Evolutionary conservation across 768 basidiomycete genomes (phyloP).

Genomic region (Termitomyces sp.): DNA sequence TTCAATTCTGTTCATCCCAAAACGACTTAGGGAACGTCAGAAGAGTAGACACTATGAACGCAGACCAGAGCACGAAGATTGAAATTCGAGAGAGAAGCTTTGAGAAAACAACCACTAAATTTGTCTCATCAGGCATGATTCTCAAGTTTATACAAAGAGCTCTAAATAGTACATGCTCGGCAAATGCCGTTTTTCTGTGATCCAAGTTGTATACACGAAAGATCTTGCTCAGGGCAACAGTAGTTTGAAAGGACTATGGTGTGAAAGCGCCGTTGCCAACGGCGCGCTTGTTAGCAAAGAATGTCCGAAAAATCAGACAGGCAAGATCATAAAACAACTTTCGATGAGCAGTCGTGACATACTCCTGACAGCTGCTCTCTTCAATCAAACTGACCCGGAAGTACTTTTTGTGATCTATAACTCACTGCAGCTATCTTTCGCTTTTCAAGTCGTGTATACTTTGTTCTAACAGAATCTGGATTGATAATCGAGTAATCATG

Average conservation of each 20-base stretch:
- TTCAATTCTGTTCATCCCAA: slow-evolving; percentile 36
- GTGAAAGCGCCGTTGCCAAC: no score
- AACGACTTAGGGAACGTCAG: slow-evolving; percentile 11
- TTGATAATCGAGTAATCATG: background rate
- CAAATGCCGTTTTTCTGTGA: background rate
- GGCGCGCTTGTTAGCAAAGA: no score
- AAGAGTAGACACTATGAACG: slow-evolving; percentile 10
- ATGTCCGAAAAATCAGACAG: no score
- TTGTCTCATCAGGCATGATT: slow-evolving; percentile 17
- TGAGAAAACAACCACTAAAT: slow-evolving; percentile 46
- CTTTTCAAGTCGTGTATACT: background rate
- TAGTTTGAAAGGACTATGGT: no score
- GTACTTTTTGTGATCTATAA: background rate
- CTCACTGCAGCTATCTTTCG: background rate
- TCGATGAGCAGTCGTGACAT: no score
- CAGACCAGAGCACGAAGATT: slow-evolving; percentile 46
- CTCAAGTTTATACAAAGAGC: background rate
- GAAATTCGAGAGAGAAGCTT: slow-evolving; percentile 45
- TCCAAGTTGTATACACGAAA: no score
- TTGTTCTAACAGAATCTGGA: background rate
- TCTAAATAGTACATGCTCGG: background rate
- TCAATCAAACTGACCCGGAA: background rate
- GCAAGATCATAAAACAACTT: no score
- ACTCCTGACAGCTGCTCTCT: background rate
- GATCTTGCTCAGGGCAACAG: no score